Evolutionary conservation across 768 basidiomycete species (phyloP), one percentile per base, ranked within the genome.

Genomic region (Krasilnikovozyma curviuscula): DNA sequence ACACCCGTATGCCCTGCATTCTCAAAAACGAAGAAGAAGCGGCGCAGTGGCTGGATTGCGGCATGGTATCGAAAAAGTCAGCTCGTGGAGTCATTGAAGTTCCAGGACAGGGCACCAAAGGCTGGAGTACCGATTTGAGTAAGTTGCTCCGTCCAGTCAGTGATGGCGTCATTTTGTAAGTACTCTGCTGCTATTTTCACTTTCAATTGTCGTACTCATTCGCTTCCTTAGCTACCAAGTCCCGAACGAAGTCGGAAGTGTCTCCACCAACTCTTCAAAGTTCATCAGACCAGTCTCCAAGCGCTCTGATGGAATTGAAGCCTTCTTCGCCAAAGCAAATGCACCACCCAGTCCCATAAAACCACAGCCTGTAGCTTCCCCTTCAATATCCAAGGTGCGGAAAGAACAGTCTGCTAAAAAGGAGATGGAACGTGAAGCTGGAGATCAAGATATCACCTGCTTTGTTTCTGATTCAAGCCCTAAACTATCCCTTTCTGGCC

Each of bases 181-280:
- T 19, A 30, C 42, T 13, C 18, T 30, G 29, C 27, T 10, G 41
- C 34, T 10, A 23, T 18, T 39, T 43, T 23, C 30, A 2, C 28
- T 37, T 1, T 45, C 21, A n/a, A n/a, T 10, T 30, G 21, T 30
- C 8, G 25, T 28, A 9, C 19, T 39, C 46, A 16, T 32, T 34
- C 12, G 33, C 33, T 34, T 38, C 23, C 16, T 3, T 53, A 89
- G 86, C 58, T 93, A 89, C 59, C 75, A 74, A 49, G 89, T 93
- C 0, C 83, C 83, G 0, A 75, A 74, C 55, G 89, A 93, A 67
- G 77, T 93, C 0, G 89, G 88, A 0, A 89, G 81, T 64, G 81
- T 95, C 3, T 83, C 84, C 7, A 76, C 68, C 7, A 81, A 97
- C 58, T 85, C 81, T 1, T 65, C 81, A 0, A 72, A 76, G 0